These are phyloP conservation scores for Penicillium atrosanguineum DNA, from an alignment of 495 filamentous ascomycete species.

Conservation along the genomic window DNA sequence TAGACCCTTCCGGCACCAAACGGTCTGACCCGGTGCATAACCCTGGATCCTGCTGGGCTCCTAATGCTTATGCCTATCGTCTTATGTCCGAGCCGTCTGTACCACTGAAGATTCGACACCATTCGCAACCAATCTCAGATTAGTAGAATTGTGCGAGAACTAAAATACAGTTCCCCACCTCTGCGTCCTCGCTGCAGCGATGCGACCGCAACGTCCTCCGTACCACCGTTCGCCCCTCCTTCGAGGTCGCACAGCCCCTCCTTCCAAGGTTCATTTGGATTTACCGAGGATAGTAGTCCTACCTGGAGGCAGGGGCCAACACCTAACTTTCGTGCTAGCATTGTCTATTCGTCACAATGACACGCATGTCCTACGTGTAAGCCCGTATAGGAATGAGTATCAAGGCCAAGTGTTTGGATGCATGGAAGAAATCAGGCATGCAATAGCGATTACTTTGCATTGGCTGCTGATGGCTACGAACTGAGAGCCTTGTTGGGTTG, in stretches of 20 bases:
- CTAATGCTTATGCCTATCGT: background rate
- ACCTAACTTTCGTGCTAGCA: constrained; percentile 11
- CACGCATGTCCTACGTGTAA: constrained; percentile 6
- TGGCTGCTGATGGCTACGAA: background rate
- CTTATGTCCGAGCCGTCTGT: background rate
- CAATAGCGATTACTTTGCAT: background rate
- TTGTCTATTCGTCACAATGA: constrained; percentile 6
- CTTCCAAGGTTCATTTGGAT: constrained; percentile 1
- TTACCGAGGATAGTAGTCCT: constrained; percentile 20
- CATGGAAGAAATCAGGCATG: background rate
- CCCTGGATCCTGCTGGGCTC: background rate
- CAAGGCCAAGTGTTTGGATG: background rate
- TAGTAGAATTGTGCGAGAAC: background rate
- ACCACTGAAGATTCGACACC: background rate
- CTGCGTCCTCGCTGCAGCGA: constrained; percentile 11
- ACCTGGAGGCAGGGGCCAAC: constrained; percentile 26
- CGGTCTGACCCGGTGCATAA: background rate
- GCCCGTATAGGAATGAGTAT: background rate
- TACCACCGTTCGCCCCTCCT: constrained; percentile 13
- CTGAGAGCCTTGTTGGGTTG: background rate
- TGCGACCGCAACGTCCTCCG: constrained; percentile 19
- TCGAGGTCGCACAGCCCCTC: constrained; percentile 22
- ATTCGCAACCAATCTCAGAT: background rate
- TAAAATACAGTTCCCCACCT: constrained; percentile 6
- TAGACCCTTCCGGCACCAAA: constrained; percentile 3